Percentiles rank a stretch among this genome's conserved stretches.
These are phyloP conservation scores for Daldinia childiae DNA, from an alignment of 495 filamentous ascomycete species.

Conservation along the genomic window DNA sequence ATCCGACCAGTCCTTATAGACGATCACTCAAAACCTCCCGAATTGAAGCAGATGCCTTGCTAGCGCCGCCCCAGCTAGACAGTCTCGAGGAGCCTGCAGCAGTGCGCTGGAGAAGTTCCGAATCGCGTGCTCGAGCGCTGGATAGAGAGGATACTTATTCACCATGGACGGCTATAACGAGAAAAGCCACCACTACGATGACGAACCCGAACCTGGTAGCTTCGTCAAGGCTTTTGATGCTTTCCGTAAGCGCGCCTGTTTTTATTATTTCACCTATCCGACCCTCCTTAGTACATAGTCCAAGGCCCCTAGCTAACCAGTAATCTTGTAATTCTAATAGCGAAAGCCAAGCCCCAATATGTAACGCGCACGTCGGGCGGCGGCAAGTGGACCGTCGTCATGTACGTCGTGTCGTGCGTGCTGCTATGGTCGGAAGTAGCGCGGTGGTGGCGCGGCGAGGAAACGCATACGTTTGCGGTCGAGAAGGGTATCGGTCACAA, in stretches of 20 bases:
- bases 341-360: conserved; percentile 96
- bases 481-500: conserved; percentile 89
- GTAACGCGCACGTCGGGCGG: conserved; percentile 81
- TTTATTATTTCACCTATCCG: not conserved
- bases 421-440: conserved; percentile 80
- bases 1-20: not conserved
- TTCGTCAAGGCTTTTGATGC: conserved; percentile 92
- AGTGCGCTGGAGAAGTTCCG: conserved; percentile 32
- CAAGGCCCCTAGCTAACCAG: conserved; percentile 39
- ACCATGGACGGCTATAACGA: conserved; percentile 70
- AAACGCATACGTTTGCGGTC: conserved; percentile 89
- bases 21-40: not conserved
- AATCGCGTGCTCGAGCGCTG: conserved; percentile 14
- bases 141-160: conserved; percentile 7
- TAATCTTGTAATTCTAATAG: conserved; percentile 53
- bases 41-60: conserved; percentile 35
- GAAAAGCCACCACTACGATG: conserved; percentile 77
- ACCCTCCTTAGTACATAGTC: not conserved
- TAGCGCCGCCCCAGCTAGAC: conserved; percentile 29
- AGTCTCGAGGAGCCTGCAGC: conserved; percentile 32
- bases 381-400: conserved; percentile 90
- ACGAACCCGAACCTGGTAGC: conserved; percentile 72
- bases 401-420: conserved; percentile 73
- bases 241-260: conserved; percentile 73
- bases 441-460: conserved; percentile 83